Evolutionary conservation across 2,329 filamentous ascomycete species (phyloP).

Genomic region (Sclerotinia nivalis): DNA sequence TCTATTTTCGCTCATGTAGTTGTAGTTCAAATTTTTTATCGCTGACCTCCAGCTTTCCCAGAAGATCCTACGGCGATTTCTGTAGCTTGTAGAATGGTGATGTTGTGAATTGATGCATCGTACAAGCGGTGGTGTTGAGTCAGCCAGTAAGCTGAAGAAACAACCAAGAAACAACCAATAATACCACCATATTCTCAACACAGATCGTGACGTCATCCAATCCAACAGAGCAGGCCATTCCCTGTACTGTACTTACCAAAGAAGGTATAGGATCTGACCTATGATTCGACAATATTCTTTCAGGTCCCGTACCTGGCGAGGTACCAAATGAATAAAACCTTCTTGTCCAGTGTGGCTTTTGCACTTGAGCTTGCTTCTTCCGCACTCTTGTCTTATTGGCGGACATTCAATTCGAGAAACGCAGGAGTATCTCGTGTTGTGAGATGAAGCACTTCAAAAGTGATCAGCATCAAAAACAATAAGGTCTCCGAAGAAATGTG

Average conservation of each 20-base stretch:
- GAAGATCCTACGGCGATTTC: constrained; percentile 82
- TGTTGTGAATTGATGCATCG: constrained; percentile 68
- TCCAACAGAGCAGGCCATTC: background rate
- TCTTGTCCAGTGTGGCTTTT: too few species aligned
- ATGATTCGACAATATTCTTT: background rate
- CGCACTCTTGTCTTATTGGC: background rate
- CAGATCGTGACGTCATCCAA: background rate
- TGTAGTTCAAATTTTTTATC: background rate
- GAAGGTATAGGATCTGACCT: background rate
- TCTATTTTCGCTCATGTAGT: background rate
- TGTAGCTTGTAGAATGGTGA: constrained; percentile 83
- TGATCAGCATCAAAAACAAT: background rate
- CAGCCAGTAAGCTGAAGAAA: constrained; percentile 59
- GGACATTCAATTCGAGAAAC: background rate
- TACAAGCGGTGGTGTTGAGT: constrained; percentile 84
- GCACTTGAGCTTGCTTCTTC: too few species aligned
- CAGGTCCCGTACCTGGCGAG: background rate
- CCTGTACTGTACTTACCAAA: background rate
- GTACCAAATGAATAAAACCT: background rate
- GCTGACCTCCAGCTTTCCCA: constrained; percentile 79
- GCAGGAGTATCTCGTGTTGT: constrained; percentile 9
- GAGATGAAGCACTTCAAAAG: background rate
- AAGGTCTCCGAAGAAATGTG: background rate
- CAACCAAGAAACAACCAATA: too few species aligned
- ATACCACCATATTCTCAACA: too few species aligned